Evolutionary conservation across 257 asterid species (phyloP).

Genomic region (Solanum lycopersicoides): DNA sequence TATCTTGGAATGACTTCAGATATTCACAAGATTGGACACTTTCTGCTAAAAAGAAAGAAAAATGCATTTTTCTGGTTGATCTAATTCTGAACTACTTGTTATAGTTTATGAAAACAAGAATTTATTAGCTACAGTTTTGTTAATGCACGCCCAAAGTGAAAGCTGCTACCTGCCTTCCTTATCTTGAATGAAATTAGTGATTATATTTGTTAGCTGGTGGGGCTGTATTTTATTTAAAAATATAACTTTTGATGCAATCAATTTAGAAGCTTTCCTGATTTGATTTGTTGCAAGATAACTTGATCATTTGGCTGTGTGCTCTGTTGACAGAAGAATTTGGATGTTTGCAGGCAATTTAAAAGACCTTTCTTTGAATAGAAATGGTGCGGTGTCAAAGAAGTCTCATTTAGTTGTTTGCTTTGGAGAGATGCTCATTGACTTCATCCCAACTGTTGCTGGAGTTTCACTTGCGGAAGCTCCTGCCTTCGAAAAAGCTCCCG

Average conservation of each 20-base stretch:
- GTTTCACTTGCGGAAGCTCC: constrained; percentile 96
- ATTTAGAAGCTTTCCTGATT: background rate
- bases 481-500: constrained; percentile 74
- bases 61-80: background rate
- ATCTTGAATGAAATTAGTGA: background rate
- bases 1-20: background rate
- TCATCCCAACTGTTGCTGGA: constrained; percentile 75
- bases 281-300: background rate
- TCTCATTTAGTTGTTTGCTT: constrained; percentile 61
- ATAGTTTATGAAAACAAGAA: background rate
- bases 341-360: constrained; percentile 36
- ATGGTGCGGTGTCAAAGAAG: constrained; percentile 21
- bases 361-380: constrained; percentile 31
- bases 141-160: background rate
- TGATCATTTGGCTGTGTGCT: background rate
- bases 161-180: background rate
- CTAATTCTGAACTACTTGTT: background rate
- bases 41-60: background rate
- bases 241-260: background rate
- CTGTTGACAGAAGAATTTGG: background rate
- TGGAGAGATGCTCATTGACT: constrained; percentile 92
- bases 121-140: background rate
- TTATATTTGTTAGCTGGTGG: background rate
- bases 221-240: background rate
- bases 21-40: background rate